phyloP scores from a whole-genome alignment of 2,329 filamentous ascomycete species.

The Alternaria ethzedia region DNA sequence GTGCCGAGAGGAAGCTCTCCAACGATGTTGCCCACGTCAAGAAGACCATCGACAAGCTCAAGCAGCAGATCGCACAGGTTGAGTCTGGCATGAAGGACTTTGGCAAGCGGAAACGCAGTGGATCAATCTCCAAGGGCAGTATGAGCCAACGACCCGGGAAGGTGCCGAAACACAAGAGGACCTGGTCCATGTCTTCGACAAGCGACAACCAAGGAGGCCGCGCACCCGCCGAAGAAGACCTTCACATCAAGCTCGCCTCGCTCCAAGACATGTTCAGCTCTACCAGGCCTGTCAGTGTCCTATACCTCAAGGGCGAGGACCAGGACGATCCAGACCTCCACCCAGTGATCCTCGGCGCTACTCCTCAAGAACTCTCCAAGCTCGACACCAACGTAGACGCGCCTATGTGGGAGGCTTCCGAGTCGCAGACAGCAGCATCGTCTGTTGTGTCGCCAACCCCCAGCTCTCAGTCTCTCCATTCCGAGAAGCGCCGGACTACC shows the following conservation, averaged over 20 bases:
- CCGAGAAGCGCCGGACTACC: slow-evolving; percentile 49
- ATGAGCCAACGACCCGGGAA: slow-evolving; percentile 73
- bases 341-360: slow-evolving; percentile 75
- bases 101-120: slow-evolving; percentile 67
- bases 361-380: slow-evolving; percentile 66
- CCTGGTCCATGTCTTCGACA: slow-evolving; percentile 89
- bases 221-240: slow-evolving; percentile 67
- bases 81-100: slow-evolving; percentile 66
- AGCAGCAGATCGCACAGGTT: slow-evolving; percentile 85
- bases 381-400: slow-evolving; percentile 52
- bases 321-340: slow-evolving; percentile 80
- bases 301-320: slow-evolving; percentile 79
- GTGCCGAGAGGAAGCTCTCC: slow-evolving; percentile 90
- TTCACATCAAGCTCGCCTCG: slow-evolving; percentile 78
- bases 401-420: slow-evolving; percentile 57
- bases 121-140: slow-evolving; percentile 55
- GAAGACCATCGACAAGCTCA: slow-evolving; percentile 94
- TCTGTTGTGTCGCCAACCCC: slow-evolving; percentile 59
- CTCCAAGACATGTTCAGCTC: slow-evolving; percentile 90
- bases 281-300: slow-evolving; percentile 76
- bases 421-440: slow-evolving; percentile 62
- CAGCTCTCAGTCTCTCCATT: slow-evolving; percentile 54
- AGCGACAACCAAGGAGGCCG: slow-evolving; percentile 53
- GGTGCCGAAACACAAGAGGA: slow-evolving; percentile 86
- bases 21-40: slow-evolving; percentile 95